These are phyloP conservation scores for Umbelopsis sp. DNA, from an alignment of 192 early-diverging fungal genomes.

Conservation along the genomic window DNA sequence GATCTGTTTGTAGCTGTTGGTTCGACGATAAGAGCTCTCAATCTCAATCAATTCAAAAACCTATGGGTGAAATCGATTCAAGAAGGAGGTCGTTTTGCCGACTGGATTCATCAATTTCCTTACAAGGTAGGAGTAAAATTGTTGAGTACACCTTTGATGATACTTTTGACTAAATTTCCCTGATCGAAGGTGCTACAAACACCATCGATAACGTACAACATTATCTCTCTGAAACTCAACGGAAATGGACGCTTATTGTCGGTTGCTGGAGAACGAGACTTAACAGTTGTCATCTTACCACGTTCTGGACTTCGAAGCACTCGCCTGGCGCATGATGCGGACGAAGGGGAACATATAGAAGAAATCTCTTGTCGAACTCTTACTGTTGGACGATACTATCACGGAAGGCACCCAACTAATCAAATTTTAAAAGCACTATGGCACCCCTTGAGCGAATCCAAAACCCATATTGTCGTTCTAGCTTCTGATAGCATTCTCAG, in stretches of 20 bases:
- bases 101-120: slow-evolving; percentile 38
- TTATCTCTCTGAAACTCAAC: slow-evolving; percentile 55
- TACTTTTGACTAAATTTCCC: not conserved
- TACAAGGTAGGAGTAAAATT: slow-evolving; percentile 23
- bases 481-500: slow-evolving; percentile 65
- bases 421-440: slow-evolving; percentile 71
- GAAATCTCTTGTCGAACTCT: slow-evolving; percentile 31
- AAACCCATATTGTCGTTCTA: slow-evolving; percentile 71
- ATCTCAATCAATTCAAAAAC: slow-evolving; percentile 62
- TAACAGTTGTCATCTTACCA: slow-evolving; percentile 62
- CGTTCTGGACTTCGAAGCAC: slow-evolving; percentile 42
- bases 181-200: slow-evolving; percentile 42
- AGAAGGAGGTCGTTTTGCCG: slow-evolving; percentile 25
- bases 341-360: slow-evolving; percentile 14
- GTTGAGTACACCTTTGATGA: not conserved
- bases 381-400: slow-evolving; percentile 28
- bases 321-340: slow-evolving; percentile 22
- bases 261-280: slow-evolving; percentile 56
- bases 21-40: slow-evolving; percentile 57
- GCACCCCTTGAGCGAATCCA: slow-evolving; percentile 77
- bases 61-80: slow-evolving; percentile 48
- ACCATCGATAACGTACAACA: slow-evolving; percentile 58
- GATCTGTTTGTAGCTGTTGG: slow-evolving; percentile 66
- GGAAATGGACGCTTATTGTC: slow-evolving; percentile 62
- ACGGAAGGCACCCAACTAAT: slow-evolving; percentile 24